phyloP scores from a whole-genome alignment of 1,139 yeast genomes.

The Pichia terricola region DNA sequence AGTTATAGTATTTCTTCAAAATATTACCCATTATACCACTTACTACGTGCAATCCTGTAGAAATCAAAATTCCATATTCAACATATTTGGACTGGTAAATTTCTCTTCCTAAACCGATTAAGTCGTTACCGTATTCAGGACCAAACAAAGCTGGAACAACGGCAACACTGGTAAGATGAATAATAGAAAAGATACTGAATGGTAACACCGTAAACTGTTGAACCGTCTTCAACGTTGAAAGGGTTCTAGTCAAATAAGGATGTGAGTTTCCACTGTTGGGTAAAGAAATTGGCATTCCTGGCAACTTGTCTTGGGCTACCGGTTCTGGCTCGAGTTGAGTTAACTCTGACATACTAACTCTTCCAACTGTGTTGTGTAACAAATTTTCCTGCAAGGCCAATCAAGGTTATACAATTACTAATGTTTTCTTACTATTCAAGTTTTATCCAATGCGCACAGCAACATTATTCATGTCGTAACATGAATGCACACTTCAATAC shows the following conservation, averaged over 20 bases:
- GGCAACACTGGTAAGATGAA: constrained; percentile 51
- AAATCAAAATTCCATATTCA: constrained; percentile 40
- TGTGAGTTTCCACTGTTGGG: constrained; percentile 7
- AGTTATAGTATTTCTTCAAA: constrained; percentile 26
- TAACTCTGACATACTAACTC: constrained; percentile 4
- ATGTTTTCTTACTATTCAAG: too few relatives aligned
- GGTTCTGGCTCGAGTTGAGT: constrained; percentile 11
- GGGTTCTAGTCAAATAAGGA: constrained; percentile 8
- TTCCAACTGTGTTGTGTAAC: too few relatives aligned
- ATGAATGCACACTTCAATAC: too few relatives aligned
- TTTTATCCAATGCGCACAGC: too few relatives aligned
- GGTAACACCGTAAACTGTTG: constrained; percentile 61
- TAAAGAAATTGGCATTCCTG: constrained; percentile 15
- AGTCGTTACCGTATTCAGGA: constrained; percentile 38
- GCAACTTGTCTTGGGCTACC: neutral
- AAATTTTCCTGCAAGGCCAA: too few relatives aligned
- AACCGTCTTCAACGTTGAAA: constrained; percentile 11
- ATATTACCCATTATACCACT: constrained; percentile 45
- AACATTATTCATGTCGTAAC: too few relatives aligned
- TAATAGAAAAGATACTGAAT: constrained; percentile 45
- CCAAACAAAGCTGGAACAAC: constrained; percentile 44
- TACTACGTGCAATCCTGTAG: constrained; percentile 39
- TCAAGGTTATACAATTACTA: too few relatives aligned
- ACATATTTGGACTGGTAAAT: constrained; percentile 45
- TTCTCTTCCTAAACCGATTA: constrained; percentile 52